Conservation (phyloP, 2,329 filamentous ascomycete species). For the Trichoderma sp. region DNA sequence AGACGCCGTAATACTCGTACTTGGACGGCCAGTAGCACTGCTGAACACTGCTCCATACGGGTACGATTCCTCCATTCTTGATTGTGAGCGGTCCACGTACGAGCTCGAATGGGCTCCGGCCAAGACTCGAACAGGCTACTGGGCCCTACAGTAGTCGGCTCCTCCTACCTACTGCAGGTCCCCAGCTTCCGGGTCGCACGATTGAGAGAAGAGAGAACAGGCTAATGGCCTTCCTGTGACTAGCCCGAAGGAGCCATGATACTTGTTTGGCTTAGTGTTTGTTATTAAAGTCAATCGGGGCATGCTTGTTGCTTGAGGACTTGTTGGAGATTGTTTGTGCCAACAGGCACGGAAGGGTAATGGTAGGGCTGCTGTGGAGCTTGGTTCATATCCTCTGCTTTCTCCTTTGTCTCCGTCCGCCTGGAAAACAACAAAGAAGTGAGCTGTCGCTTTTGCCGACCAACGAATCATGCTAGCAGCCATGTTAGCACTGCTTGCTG, state of each 20-base stretch:
- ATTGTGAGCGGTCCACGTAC: slow-evolving; percentile 7
- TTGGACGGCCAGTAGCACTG: not conserved
- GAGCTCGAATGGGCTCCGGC: not conserved
- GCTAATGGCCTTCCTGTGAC: not conserved
- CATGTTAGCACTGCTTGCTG: not conserved
- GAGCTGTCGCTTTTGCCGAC: not conserved
- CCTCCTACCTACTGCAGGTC: slow-evolving; percentile 22
- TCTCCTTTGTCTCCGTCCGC: not conserved
- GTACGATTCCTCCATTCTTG: not conserved
- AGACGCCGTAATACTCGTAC: not conserved
- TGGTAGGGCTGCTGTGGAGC: slow-evolving; percentile 12
- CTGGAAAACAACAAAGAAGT: not conserved
- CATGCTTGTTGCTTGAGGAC: not conserved
- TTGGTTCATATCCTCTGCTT: not conserved
- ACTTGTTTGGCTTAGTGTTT: not conserved
- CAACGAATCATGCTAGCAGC: not conserved
- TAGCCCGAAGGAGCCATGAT: not conserved
- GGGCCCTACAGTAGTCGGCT: slow-evolving; percentile 17
- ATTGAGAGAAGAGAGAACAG: slow-evolving; percentile 14
- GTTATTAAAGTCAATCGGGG: not conserved
- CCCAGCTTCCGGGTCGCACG: slow-evolving; percentile 10
- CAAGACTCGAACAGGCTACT: not conserved
- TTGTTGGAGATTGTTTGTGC: not conserved
- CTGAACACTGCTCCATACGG: not conserved
- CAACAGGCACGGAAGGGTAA: not conserved